Percentiles rank a stretch among this genome's conserved stretches.
Conservation (phyloP, 257 asterid genomes). For the Solanum rostratum region DNA sequence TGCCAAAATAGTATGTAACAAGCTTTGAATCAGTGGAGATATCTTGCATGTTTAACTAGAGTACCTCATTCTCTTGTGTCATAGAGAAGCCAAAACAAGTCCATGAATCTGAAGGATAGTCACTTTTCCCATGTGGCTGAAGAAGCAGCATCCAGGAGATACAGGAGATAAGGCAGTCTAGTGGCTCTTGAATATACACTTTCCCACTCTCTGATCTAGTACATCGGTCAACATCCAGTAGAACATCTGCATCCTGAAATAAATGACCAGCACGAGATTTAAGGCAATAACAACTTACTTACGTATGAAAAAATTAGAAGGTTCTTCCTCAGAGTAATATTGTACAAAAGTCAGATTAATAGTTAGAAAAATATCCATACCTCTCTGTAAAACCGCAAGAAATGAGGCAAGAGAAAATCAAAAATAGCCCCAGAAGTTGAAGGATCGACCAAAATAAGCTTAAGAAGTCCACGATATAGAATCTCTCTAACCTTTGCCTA, state of each 20-base stretch:
- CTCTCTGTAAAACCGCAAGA: constrained; percentile 61
- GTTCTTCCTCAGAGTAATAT: not conserved
- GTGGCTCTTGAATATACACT: constrained; percentile 59
- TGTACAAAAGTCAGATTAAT: not conserved
- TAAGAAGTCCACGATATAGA: constrained; percentile 58
- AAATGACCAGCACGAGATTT: not conserved
- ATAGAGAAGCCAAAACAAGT: constrained; percentile 77
- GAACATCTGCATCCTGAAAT: constrained; percentile 51
- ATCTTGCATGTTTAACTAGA: not conserved
- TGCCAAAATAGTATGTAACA: not conserved
- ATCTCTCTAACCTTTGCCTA: constrained; percentile 65
- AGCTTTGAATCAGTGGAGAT: not conserved
- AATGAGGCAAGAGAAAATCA: constrained; percentile 67
- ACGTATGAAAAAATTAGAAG: not conserved
- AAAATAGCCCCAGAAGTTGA: constrained; percentile 38
- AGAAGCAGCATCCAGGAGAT: constrained; percentile 75
- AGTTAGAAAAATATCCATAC: constrained; percentile 16
- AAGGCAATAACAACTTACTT: not conserved
- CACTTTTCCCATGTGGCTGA: constrained; percentile 55
- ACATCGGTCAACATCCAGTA: constrained; percentile 40
- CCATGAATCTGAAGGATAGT: constrained; percentile 42
- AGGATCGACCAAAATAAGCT: constrained; percentile 78
- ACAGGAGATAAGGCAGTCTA: constrained; percentile 76
- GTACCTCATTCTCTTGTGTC: constrained; percentile 77
- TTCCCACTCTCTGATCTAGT: constrained; percentile 49